Base-by-base conservation (phyloP, 2,329 filamentous ascomycete species). In the Sarocladium brachiariae region DNA sequence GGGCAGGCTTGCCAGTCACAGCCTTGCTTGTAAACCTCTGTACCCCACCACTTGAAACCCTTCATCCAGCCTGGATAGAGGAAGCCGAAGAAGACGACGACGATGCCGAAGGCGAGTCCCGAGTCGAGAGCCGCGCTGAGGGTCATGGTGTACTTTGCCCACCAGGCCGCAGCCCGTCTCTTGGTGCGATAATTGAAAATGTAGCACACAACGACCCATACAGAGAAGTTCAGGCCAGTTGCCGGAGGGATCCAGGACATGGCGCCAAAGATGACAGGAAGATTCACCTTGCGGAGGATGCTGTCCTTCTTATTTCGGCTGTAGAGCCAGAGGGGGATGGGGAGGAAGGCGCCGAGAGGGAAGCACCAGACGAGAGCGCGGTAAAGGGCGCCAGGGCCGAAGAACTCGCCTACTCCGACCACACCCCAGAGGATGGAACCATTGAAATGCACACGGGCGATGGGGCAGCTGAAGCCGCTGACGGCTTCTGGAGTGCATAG, bases 101-200 rank as follows among this genome's bases (percentile, higher is more conserved):
- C 83, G 31, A 93, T 84, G 24, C 87, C 87, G 59, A 91, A 87
- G 0, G 89, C 89, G 18, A 95, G 71, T 1, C 89, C 88, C 1
- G 86, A 90, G 63, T 95, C 89, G 51, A 95, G 74, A 2, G 87
- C 89, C 0, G 89, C 89, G 52, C 84, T 89, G 49, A 95, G 72
- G 3, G 88, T 91, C 87, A 95, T 93, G 35, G 87, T 92, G 65
- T 95, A 95, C 67, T 95, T 93, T 45, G 81, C 82, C 89, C 89
- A 95, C 89, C 89, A 95, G 1, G 80, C 83, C 25, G 74, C 75
- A 23, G 81, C 84, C 19, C 84, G 75, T 31, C 80, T 80, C 62
- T 84, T 82, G 60, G 95, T 77, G 53, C 85, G 66, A 63, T 85
- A 84, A 65, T 95, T 95, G 75, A 95, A 95, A 38, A 89, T 58